Evolutionary conservation across 2,329 filamentous ascomycete genomes (phyloP), one percentile per base, ranked within the genome.

Genomic region (Penicillium paneum): DNA sequence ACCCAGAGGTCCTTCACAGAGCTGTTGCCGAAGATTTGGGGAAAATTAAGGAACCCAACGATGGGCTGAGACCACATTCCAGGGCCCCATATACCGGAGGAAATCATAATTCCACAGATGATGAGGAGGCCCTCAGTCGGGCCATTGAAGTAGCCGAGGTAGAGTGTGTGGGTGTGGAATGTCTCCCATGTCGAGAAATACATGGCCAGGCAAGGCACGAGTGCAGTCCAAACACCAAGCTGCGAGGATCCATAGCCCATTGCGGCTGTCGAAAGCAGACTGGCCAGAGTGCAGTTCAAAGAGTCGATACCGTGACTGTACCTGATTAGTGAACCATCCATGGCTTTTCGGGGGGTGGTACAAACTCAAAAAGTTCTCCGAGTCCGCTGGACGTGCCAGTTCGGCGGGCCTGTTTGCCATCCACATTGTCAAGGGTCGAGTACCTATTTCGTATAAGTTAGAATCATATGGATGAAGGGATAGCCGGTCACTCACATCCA

Each of bases 161-260:
- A 99, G 6, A 99, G 79, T 0, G 94, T 97, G 73, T 99, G 94
- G 5, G 94, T 97, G 76, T 99, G 94, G 73, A 97, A 99, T 1
- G 94, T 99, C 77, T 99, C 94, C 94, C 94, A 99, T 2, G 94
- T 99, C 3, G 93, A 97, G 77, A 99, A 97, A 80, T 96, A 99
- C 94, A 99, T 99, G 56, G 94, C 90, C 41, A 99, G 78, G 65
- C 91, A 95, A 1, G 94, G 94, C 57, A 93, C 86, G 40, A 99
- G 79, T 1, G 92, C 91, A 1, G 94, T 97, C 71, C 96, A 95
- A 54, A 94, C 88, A 62, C 94, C 94, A 19, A 90, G 85, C 60
- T 86, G 87, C 17, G 89, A 90, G 4, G 89, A 85, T 38, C 94
- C 94, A 48, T 96, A 82, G 26, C 90, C 93, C 88, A 99, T 94